A percentile compares a stretch with the other conserved stretches of the same genome.
These are phyloP conservation scores for Fremontodendron californicum DNA, from an alignment of 345 rosid genomes.

Conservation along the genomic window DNA sequence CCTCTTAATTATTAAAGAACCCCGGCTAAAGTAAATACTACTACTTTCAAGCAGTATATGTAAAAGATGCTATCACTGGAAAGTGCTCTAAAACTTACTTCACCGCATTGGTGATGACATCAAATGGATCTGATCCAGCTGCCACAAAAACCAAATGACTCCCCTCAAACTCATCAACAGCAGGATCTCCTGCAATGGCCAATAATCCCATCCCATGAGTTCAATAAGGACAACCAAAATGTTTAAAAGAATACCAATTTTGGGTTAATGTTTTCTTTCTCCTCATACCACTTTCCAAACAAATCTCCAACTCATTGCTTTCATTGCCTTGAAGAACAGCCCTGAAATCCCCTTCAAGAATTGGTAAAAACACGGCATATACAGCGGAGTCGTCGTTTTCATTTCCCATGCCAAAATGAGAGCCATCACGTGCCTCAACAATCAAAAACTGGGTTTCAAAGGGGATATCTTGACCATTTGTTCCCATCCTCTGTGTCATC, in stretches of 20 bases:
- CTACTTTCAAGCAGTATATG: background rate
- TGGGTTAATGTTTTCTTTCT: background rate
- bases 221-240: background rate
- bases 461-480: slow-evolving; percentile 51
- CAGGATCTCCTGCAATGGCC: slow-evolving; percentile 50
- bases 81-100: slow-evolving; percentile 33
- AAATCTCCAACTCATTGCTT: slow-evolving; percentile 53
- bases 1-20: background rate
- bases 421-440: slow-evolving; percentile 43
- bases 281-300: slow-evolving; percentile 57
- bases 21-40: background rate
- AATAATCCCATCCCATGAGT: background rate
- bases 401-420: slow-evolving; percentile 30
- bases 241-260: background rate
- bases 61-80: background rate
- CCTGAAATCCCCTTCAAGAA: slow-evolving; percentile 65
- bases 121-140: slow-evolving; percentile 60
- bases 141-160: slow-evolving; percentile 54
- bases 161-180: slow-evolving; percentile 51
- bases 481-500: slow-evolving; percentile 78
- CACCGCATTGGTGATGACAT: slow-evolving; percentile 54
- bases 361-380: slow-evolving; percentile 51
- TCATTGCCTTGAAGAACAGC: slow-evolving; percentile 68
- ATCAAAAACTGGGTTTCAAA: slow-evolving; percentile 64
- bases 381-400: slow-evolving; percentile 31